phyloP scores from a whole-genome alignment of 192 early-diverging fungal species.

The Backusella circina region DNA sequence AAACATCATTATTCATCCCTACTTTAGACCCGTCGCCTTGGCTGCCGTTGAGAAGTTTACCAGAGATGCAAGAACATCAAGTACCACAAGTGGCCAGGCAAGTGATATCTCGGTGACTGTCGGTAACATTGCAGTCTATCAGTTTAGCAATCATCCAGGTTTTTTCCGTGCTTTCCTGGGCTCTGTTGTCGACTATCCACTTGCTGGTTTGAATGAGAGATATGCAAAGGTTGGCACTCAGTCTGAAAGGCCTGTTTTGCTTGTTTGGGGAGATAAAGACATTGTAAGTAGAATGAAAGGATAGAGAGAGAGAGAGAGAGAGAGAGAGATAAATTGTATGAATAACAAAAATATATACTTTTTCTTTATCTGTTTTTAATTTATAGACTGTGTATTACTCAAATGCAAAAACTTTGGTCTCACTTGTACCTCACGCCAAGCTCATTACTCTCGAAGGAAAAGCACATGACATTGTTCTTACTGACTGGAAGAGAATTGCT shows the following conservation, averaged over 20 bases:
- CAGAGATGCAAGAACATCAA: not conserved
- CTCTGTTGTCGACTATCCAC: slow-evolving; percentile 23
- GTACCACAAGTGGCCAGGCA: not conserved
- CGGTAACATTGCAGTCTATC: slow-evolving; percentile 5
- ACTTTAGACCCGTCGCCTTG: slow-evolving; percentile 15
- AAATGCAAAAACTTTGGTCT: not conserved
- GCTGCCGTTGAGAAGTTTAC: not conserved
- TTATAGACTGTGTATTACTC: slow-evolving; percentile 30
- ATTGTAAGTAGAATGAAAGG: slow-evolving; percentile 8
- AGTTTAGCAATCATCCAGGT: slow-evolving; percentile 30
- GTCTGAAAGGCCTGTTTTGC: slow-evolving; percentile 12
- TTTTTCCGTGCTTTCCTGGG: slow-evolving; percentile 29
- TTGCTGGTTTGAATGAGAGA: slow-evolving; percentile 18
- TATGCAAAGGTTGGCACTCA: slow-evolving; percentile 24
- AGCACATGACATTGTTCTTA: slow-evolving; percentile 33
- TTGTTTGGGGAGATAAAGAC: slow-evolving; percentile 35
- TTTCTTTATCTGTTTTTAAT: not conserved
- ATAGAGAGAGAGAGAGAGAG: not conserved
- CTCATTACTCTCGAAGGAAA: slow-evolving; percentile 12
- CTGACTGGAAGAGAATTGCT: slow-evolving; percentile 10
- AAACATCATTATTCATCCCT: slow-evolving; percentile 6
- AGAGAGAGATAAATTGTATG: not conserved
- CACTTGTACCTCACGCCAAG: slow-evolving; percentile 22
- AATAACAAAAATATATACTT: not conserved
- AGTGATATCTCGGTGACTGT: not conserved